Percentiles rank a stretch among this genome's conserved stretches.
Conservation (phyloP, 495 filamentous ascomycete genomes). For the Aspergillus incahuasiensis region DNA sequence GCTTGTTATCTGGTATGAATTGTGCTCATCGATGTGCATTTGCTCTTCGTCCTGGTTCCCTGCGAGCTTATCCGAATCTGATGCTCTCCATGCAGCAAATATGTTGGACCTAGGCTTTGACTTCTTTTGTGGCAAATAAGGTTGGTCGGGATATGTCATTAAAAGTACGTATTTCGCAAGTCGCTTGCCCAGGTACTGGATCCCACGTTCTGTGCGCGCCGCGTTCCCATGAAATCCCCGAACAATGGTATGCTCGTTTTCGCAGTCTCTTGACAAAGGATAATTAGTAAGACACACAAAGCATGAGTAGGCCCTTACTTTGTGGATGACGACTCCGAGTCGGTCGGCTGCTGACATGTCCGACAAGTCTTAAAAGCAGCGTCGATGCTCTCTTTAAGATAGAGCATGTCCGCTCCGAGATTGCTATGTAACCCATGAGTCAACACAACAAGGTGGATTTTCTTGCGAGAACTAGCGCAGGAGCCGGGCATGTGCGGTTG, state of each 20-base stretch:
- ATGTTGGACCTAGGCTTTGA: conserved; percentile 37
- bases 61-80: conserved; percentile 12
- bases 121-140: conserved; percentile 67
- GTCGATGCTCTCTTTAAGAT: conserved; percentile 94
- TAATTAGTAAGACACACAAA: too few species aligned
- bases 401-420: conserved; percentile 95
- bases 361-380: conserved; percentile 62
- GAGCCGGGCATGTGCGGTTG: neutral
- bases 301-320: neutral
- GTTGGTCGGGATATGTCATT: conserved; percentile 90
- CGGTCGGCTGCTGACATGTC: conserved; percentile 16
- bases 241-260: conserved; percentile 89
- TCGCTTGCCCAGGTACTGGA: conserved; percentile 93
- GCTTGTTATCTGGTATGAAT: conserved; percentile 81
- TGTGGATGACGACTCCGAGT: too few species aligned
- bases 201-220: conserved; percentile 84
- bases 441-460: conserved; percentile 82
- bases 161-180: conserved; percentile 85
- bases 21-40: conserved; percentile 30
- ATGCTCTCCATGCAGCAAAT: conserved; percentile 27
- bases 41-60: conserved; percentile 10
- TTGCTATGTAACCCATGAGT: conserved; percentile 97
- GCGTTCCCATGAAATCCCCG: conserved; percentile 88
- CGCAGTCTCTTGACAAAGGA: conserved; percentile 46
- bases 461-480: conserved; percentile 44